These are phyloP conservation scores for Colletotrichum tofieldiae DNA, from an alignment of 2,329 filamentous ascomycete species.

Conservation along the genomic window DNA sequence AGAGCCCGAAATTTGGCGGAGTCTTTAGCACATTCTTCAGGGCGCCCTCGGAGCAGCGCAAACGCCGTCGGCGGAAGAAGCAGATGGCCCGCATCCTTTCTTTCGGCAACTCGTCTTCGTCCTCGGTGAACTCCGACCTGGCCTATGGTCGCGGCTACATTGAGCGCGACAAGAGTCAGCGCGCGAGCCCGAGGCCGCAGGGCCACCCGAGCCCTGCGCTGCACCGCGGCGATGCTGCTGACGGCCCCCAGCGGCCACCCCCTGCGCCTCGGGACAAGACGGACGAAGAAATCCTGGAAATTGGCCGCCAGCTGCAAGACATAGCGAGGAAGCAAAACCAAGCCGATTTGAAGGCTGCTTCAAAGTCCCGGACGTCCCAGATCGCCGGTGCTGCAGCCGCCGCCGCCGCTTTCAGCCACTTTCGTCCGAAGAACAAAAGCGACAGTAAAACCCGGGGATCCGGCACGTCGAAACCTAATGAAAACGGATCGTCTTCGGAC, in stretches of 20 bases:
- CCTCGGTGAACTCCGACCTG: constrained; percentile 77
- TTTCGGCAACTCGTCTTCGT: constrained; percentile 76
- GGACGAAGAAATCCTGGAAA: constrained; percentile 71
- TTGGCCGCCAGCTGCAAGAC: constrained; percentile 69
- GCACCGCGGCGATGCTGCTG: constrained; percentile 37
- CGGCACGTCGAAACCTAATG: constrained; percentile 58
- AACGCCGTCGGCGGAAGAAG: constrained; percentile 57
- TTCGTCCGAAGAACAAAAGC: constrained; percentile 57
- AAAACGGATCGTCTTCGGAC: constrained; percentile 53
- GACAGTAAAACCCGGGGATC: constrained; percentile 55
- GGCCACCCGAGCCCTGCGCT: constrained; percentile 25
- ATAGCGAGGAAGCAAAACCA: constrained; percentile 67
- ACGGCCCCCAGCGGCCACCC: constrained; percentile 44
- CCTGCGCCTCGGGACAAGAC: constrained; percentile 55
- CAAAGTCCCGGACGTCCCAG: constrained; percentile 56
- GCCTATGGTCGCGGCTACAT: constrained; percentile 77
- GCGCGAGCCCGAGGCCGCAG: constrained; percentile 31
- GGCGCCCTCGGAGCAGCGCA: constrained; percentile 69
- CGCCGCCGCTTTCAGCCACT: constrained; percentile 59
- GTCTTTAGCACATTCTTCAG: constrained; percentile 76
- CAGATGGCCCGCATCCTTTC: constrained; percentile 70
- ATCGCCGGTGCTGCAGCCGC: constrained; percentile 45
- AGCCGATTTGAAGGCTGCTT: constrained; percentile 62
- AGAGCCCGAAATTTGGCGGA: constrained; percentile 65
- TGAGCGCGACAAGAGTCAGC: constrained; percentile 55